phyloP scores from a whole-genome alignment of 306 rosid genomes.

The Quercus aquifolioides region DNA sequence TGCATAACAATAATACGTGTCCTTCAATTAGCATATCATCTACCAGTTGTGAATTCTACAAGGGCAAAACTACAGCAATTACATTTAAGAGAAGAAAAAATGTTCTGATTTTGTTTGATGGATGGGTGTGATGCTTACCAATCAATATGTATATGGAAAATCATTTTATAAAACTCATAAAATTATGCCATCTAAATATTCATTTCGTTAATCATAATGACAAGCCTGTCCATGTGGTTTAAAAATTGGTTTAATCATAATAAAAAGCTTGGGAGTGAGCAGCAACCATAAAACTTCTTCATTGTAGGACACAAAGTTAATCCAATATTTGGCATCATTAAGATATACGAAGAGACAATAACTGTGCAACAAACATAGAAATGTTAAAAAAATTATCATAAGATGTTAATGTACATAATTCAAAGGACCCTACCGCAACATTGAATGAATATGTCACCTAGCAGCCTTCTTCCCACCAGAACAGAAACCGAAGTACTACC shows the following conservation, averaged over 20 bases:
- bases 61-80: constrained; percentile 64
- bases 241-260: no score
- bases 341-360: constrained; percentile 47
- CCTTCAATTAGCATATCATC: constrained; percentile 72
- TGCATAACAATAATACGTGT: constrained; percentile 62
- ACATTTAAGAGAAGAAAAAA: constrained; percentile 47
- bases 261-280: constrained; percentile 43
- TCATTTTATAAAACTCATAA: no score
- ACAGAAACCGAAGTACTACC: not conserved
- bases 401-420: constrained; percentile 68
- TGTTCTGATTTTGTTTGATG: constrained; percentile 44
- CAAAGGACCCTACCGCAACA: constrained; percentile 38
- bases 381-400: constrained; percentile 58
- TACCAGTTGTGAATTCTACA: constrained; percentile 66
- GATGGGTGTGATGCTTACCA: no score
- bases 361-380: constrained; percentile 44
- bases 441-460: constrained; percentile 45
- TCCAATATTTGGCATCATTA: constrained; percentile 48
- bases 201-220: no score
- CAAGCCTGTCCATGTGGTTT: no score
- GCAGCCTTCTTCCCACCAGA: constrained; percentile 73
- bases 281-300: constrained; percentile 52
- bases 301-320: constrained; percentile 49
- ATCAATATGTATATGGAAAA: no score
- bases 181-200: no score